A percentile compares a stretch with the other conserved stretches of the same genome.
Evolutionary conservation across 345 rosid species (phyloP).

Genomic region (Anastatica hierochuntica): DNA sequence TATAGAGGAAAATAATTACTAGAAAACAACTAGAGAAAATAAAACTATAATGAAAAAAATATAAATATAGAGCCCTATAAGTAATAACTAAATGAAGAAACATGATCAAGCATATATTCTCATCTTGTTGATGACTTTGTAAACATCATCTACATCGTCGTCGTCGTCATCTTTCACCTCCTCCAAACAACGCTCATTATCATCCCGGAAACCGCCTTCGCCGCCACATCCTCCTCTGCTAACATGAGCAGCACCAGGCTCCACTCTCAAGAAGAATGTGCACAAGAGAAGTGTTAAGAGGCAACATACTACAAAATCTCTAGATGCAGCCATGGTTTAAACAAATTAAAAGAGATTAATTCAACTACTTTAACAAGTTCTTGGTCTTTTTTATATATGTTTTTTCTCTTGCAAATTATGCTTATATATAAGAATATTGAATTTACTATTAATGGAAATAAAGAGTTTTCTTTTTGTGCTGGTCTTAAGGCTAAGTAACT

Average conservation of each 20-base stretch:
- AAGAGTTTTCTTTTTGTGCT: conserved; percentile 2
- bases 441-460: conserved; percentile 12
- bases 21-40: conserved; percentile 1
- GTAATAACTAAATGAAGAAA: neutral
- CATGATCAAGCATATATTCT: conserved; percentile 26
- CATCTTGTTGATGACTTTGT: conserved; percentile 26
- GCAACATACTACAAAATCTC: conserved; percentile 14
- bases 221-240: conserved; percentile 17
- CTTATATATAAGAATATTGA: conserved; percentile 15
- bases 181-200: conserved; percentile 24
- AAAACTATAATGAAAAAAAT: neutral
- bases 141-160: conserved; percentile 30
- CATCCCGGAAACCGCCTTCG: conserved; percentile 10
- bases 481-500: conserved; percentile 24
- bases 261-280: conserved; percentile 13
- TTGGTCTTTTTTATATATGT: neutral
- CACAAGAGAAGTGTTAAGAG: conserved; percentile 21
- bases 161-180: conserved; percentile 18
- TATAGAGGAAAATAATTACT: too few species aligned
- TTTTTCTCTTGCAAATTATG: neutral
- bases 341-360: neutral
- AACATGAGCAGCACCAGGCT: conserved; percentile 4
- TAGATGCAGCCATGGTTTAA: conserved; percentile 21
- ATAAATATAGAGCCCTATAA: neutral
- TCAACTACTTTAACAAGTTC: neutral